phyloP scores from a whole-genome alignment of 164 flowering plant genomes.

The Paratinospora sagittata region DNA sequence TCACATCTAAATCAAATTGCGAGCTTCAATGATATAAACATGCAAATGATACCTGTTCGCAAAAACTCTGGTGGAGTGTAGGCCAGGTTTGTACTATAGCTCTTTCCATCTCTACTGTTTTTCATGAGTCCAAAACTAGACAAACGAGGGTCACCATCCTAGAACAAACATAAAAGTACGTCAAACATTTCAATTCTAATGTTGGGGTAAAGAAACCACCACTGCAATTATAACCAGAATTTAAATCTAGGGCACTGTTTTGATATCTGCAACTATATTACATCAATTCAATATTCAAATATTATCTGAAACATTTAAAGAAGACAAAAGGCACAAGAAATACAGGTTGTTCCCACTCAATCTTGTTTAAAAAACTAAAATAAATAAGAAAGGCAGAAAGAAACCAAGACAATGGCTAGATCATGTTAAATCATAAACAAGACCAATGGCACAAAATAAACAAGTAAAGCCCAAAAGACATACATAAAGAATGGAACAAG shows the following conservation, averaged over 20 bases:
- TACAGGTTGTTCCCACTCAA: not conserved
- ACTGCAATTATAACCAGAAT: not conserved
- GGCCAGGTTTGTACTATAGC: slow-evolving; percentile 94
- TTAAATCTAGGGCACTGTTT: not conserved
- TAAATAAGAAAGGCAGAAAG: too few relatives aligned
- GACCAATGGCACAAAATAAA: not conserved
- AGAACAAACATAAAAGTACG: slow-evolving; percentile 11
- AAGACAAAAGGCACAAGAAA: not conserved
- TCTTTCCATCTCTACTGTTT: slow-evolving; percentile 96
- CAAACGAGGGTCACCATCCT: slow-evolving; percentile 93
- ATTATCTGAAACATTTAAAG: not conserved
- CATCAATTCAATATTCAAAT: not conserved
- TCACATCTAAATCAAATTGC: not conserved
- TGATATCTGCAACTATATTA: not conserved
- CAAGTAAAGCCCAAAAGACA: not conserved
- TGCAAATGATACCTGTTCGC: slow-evolving; percentile 56
- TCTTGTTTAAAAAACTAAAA: not conserved
- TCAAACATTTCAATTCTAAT: not conserved
- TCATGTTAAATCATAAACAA: not conserved
- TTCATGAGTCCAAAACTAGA: slow-evolving; percentile 97
- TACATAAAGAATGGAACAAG: not conserved
- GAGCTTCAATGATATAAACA: not conserved
- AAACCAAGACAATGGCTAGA: not conserved
- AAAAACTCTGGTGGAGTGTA: slow-evolving; percentile 96
- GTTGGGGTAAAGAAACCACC: not conserved